Conservation (phyloP, 345 rosid genomes). For the Arabidopsis arenosa region DNA sequence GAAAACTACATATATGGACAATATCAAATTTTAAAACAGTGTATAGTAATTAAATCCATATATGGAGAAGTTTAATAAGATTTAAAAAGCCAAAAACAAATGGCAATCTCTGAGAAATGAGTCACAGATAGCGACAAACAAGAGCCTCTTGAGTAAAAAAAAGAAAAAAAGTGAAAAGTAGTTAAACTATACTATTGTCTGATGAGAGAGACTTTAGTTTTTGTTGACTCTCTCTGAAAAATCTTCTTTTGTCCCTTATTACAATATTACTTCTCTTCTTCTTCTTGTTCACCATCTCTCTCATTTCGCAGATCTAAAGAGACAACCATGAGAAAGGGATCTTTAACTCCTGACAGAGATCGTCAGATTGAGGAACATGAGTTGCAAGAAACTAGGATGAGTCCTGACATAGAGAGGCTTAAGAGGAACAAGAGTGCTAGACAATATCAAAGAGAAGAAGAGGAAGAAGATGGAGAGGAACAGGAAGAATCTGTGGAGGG, state of each 20-base stretch:
- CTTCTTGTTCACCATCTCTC: constrained; percentile 29
- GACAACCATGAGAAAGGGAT: constrained; percentile 32
- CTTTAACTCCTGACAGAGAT: constrained; percentile 37
- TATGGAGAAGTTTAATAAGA: not conserved
- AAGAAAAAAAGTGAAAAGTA: not conserved
- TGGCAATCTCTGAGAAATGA: not conserved
- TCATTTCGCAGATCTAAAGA: constrained; percentile 33
- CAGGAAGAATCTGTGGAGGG: constrained; percentile 52
- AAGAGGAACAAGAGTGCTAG: constrained; percentile 32
- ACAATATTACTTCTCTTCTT: constrained; percentile 13
- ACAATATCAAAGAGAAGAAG: constrained; percentile 27
- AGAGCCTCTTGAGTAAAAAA: not conserved
- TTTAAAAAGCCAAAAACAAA: not conserved
- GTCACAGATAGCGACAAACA: constrained; percentile 29
- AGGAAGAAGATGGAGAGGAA: constrained; percentile 20
- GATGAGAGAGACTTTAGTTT: constrained; percentile 17
- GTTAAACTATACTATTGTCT: constrained; percentile 39
- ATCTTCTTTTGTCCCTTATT: constrained; percentile 31
- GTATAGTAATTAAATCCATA: not conserved
- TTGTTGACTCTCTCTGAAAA: constrained; percentile 44
- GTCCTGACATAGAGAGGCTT: constrained; percentile 29
- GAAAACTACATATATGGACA: not conserved
- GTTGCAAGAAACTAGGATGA: constrained; percentile 39
- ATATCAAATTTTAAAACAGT: not conserved
- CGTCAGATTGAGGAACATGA: constrained; percentile 41